These are phyloP conservation scores for Rhytidiadelphus loreus DNA, from an alignment of 225 moss, liverwort and hornwort species.

Conservation along the genomic window DNA sequence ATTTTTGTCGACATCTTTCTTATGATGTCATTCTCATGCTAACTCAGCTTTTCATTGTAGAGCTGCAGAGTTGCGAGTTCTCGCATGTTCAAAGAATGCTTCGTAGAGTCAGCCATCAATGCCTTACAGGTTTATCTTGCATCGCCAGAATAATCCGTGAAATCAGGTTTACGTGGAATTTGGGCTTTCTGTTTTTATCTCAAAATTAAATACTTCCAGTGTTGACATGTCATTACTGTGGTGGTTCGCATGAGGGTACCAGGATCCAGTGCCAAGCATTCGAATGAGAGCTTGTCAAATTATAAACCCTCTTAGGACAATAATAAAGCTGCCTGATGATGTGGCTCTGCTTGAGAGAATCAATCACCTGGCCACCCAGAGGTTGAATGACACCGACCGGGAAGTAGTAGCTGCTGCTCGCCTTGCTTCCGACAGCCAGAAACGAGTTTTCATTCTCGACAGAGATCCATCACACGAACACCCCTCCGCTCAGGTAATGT, in stretches of 20 bases:
- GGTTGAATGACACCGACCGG: constrained; percentile 72
- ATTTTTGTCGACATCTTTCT: background rate
- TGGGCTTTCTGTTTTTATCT: background rate
- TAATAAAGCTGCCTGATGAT: constrained; percentile 84
- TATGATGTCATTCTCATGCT: background rate
- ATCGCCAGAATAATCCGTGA: background rate
- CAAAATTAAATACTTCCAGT: background rate
- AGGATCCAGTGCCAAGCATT: constrained; percentile 98
- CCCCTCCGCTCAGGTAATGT: constrained; percentile 53
- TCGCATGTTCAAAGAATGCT: constrained; percentile 87
- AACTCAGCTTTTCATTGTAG: constrained; percentile 29
- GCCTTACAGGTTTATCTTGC: constrained; percentile 60
- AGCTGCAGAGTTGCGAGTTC: constrained; percentile 86
- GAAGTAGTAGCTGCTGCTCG: constrained; percentile 85
- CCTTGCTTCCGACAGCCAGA: constrained; percentile 66
- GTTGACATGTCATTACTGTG: background rate
- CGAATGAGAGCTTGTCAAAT: constrained; percentile 84
- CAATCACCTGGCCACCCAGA: constrained; percentile 84
- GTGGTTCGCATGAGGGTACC: background rate
- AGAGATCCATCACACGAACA: constrained; percentile 51
- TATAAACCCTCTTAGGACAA: constrained; percentile 64
- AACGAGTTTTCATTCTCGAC: constrained; percentile 65
- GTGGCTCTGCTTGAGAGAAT: constrained; percentile 72
- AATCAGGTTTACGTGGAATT: background rate
- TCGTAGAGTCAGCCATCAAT: constrained; percentile 76